These are phyloP conservation scores for Westerdykella aurantiaca DNA, from an alignment of 2,329 filamentous ascomycete species.

Conservation along the genomic window DNA sequence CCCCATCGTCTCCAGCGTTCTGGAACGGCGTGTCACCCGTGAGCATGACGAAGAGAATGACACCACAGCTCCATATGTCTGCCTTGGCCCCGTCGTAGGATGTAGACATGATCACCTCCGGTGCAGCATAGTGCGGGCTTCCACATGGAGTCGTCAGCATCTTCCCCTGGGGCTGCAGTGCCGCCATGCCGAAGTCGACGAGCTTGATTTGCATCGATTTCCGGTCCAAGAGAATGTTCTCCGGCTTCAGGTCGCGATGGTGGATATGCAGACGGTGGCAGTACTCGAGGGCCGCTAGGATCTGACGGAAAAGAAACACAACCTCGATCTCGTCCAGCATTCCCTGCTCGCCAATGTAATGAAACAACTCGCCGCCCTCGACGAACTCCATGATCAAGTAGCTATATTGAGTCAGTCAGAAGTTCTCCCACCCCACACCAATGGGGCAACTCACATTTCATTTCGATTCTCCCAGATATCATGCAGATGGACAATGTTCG, in stretches of 20 bases:
- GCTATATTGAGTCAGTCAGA: slow-evolving; percentile 44
- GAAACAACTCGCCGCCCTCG: slow-evolving; percentile 76
- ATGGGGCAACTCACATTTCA: slow-evolving; percentile 64
- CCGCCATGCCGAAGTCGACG: slow-evolving; percentile 97
- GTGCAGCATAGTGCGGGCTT: slow-evolving; percentile 94
- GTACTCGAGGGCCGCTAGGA: slow-evolving; percentile 86
- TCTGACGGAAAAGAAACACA: slow-evolving; percentile 83
- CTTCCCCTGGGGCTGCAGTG: slow-evolving; percentile 73
- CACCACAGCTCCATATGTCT: slow-evolving; percentile 94
- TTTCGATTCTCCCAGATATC: slow-evolving; percentile 97
- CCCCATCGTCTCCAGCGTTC: slow-evolving; percentile 38
- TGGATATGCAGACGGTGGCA: slow-evolving; percentile 94
- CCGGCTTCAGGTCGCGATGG: slow-evolving; percentile 92
- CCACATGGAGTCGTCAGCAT: slow-evolving; percentile 86
- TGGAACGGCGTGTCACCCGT: slow-evolving; percentile 77
- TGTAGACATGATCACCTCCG: slow-evolving; percentile 96
- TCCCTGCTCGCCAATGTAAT: slow-evolving; percentile 71
- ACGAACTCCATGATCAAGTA: slow-evolving; percentile 94
- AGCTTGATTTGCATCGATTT: slow-evolving; percentile 74
- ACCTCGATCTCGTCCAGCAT: slow-evolving; percentile 74
- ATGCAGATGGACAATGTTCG: slow-evolving; percentile 87
- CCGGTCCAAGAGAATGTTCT: slow-evolving; percentile 84
- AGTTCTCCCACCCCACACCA: neutral
- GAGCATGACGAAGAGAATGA: slow-evolving; percentile 77
- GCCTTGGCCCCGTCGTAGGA: slow-evolving; percentile 96